Percentiles rank a stretch among this genome's conserved stretches.
phyloP scores from a whole-genome alignment of 2,329 filamentous ascomycete species.

The Coniochaeta sp. region DNA sequence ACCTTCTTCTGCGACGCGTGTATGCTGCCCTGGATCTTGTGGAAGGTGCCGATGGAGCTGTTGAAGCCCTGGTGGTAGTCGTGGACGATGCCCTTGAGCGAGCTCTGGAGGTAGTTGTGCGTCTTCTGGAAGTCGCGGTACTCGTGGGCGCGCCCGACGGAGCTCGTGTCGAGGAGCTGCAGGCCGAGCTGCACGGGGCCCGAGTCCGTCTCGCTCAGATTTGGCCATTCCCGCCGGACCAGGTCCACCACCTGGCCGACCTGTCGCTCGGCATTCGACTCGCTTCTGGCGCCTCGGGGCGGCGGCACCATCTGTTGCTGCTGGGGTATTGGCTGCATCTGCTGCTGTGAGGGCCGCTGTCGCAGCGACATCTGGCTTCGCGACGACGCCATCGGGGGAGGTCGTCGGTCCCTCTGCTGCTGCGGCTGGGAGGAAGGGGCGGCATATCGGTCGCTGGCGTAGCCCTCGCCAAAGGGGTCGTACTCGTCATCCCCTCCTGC shows the following conservation, averaged over 20 bases:
- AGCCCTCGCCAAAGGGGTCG: constrained; percentile 40
- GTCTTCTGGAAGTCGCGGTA: constrained; percentile 79
- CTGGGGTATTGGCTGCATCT: constrained; percentile 10
- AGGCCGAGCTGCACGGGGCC: constrained; percentile 92
- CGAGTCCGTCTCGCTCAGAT: constrained; percentile 83
- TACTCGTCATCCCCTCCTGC: constrained; percentile 35
- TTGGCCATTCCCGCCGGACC: constrained; percentile 84
- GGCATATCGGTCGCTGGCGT: constrained; percentile 34
- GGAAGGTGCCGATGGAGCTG: constrained; percentile 96
- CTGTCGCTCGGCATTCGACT: constrained; percentile 47
- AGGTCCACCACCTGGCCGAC: constrained; percentile 65
- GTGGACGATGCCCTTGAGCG: constrained; percentile 91
- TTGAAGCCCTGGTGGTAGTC: constrained; percentile 99
- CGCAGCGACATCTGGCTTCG: constrained; percentile 8
- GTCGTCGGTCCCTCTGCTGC: background rate
- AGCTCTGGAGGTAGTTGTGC: constrained; percentile 83
- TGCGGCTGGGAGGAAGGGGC: too few relatives aligned
- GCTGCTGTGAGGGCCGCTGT: constrained; percentile 4
- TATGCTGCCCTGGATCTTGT: constrained; percentile 95
- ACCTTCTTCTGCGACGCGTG: constrained; percentile 82
- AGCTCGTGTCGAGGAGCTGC: constrained; percentile 89
- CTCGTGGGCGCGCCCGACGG: constrained; percentile 82
- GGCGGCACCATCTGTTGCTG: constrained; percentile 14
- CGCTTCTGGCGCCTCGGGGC: too few relatives aligned
- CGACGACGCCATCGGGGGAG: constrained; percentile 7